phyloP scores from a whole-genome alignment of 2,329 filamentous ascomycete genomes.

The Penicillium aurantiogriseum region DNA sequence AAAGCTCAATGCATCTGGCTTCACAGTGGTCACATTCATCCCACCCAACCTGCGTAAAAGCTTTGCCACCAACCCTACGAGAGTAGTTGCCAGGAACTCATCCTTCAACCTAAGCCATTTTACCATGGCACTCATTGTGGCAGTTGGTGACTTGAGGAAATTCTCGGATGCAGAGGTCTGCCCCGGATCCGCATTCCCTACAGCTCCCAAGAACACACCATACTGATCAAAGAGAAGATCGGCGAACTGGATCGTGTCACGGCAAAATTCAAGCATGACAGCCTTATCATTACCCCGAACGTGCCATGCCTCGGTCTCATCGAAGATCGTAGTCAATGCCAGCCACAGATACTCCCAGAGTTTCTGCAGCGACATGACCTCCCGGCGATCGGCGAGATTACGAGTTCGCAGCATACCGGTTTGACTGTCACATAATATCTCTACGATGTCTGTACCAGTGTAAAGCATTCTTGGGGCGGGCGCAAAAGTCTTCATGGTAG shows the following conservation, averaged over 20 bases:
- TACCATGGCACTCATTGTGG: conserved; percentile 66
- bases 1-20: conserved; percentile 62
- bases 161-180: conserved; percentile 47
- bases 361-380: conserved; percentile 65
- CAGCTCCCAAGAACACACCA: conserved; percentile 72
- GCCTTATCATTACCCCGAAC: conserved; percentile 65
- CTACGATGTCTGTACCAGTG: conserved; percentile 60
- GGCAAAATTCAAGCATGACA: conserved; percentile 86
- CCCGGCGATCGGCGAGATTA: conserved; percentile 55
- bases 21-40: conserved; percentile 67
- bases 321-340: conserved; percentile 75
- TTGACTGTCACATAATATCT: conserved; percentile 63
- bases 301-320: conserved; percentile 81
- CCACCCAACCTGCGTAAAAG: conserved; percentile 79
- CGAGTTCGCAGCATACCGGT: conserved; percentile 60
- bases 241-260: conserved; percentile 92
- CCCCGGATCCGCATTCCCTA: conserved; percentile 49
- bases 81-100: conserved; percentile 75
- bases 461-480: conserved; percentile 61
- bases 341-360: conserved; percentile 88
- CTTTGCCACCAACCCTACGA: conserved; percentile 79
- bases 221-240: conserved; percentile 83
- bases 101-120: conserved; percentile 91
- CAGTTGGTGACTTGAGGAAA: conserved; percentile 64
- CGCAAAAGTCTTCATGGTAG: conserved; percentile 57